Conservation (phyloP, 2,329 filamentous ascomycete species). For the Delphinella strobiligena region DNA sequence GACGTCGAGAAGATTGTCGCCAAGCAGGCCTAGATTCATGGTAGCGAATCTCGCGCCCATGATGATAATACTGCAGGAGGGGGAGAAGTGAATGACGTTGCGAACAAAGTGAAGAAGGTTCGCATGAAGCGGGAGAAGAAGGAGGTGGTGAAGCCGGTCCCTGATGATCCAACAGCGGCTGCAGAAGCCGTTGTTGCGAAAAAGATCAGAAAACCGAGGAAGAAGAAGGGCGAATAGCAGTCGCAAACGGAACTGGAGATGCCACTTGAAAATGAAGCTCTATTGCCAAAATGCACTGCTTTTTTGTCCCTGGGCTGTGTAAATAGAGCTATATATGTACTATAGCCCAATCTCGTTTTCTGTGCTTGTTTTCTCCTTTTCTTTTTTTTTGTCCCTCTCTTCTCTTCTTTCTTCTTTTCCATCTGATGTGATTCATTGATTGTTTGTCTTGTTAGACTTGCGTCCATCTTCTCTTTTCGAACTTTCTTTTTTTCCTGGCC, state of each 20-base stretch:
- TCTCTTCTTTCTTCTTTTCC: too few species aligned
- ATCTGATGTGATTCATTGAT: too few species aligned
- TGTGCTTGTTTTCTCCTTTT: background rate
- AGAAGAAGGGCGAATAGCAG: background rate
- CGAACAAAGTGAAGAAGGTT: background rate
- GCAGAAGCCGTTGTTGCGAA: background rate
- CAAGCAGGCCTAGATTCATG: conserved; percentile 3
- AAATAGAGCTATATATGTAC: background rate
- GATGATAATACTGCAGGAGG: background rate
- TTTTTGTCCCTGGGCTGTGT: background rate
- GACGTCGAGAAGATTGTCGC: conserved; percentile 63
- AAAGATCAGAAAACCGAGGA: background rate
- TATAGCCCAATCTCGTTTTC: background rate
- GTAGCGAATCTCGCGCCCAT: background rate
- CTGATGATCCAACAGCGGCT: background rate
- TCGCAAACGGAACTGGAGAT: background rate
- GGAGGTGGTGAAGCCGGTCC: background rate
- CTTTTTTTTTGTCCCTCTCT: too few species aligned
- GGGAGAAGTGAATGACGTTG: too few species aligned
- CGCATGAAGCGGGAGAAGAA: background rate
- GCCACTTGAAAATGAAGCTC: background rate
- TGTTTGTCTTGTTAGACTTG: too few species aligned
- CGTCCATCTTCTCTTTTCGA: too few species aligned
- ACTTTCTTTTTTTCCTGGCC: too few species aligned
- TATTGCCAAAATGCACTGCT: too few species aligned